Evolutionary conservation across 2,329 filamentous ascomycete species (phyloP).

Genomic region (Colletotrichum spaethianum): DNA sequence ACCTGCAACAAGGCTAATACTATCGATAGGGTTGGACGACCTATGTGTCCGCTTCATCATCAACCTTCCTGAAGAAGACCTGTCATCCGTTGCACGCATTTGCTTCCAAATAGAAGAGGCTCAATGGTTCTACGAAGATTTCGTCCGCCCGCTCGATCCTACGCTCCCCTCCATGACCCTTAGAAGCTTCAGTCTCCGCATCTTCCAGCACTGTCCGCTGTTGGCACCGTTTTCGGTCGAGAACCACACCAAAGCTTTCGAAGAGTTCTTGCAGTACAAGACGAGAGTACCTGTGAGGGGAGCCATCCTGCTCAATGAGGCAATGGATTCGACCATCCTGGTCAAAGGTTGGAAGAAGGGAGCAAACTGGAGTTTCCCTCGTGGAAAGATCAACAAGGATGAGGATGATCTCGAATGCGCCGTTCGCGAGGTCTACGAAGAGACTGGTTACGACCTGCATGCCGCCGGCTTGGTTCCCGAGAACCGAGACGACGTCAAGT

Average conservation of each 20-base stretch:
- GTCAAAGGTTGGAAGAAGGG: slow-evolving; percentile 99
- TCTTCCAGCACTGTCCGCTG: slow-evolving; percentile 95
- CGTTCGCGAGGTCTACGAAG: slow-evolving; percentile 93
- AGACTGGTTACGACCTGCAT: slow-evolving; percentile 90
- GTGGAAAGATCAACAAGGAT: slow-evolving; percentile 98
- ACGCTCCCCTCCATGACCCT: slow-evolving; percentile 88
- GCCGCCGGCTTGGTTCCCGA: slow-evolving; percentile 82
- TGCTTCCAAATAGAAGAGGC: slow-evolving; percentile 99
- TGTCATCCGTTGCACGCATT: slow-evolving; percentile 91
- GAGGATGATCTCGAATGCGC: slow-evolving; percentile 96
- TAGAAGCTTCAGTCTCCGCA: slow-evolving; percentile 87
- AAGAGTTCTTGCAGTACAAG: slow-evolving; percentile 95
- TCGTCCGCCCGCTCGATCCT: slow-evolving; percentile 91
- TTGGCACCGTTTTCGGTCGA: slow-evolving; percentile 85
- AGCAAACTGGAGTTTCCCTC: slow-evolving; percentile 95
- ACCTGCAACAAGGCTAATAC: slow-evolving; percentile 40
- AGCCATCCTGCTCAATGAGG: slow-evolving; percentile 90
- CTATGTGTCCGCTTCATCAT: slow-evolving; percentile 98
- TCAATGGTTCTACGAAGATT: slow-evolving; percentile 99
- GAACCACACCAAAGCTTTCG: slow-evolving; percentile 86
- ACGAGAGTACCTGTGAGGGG: slow-evolving; percentile 93
- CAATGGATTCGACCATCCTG: slow-evolving; percentile 94
- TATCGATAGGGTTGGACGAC: slow-evolving; percentile 88
- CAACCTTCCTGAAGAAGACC: slow-evolving; percentile 92
- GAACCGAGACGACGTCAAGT: slow-evolving; percentile 78